These are phyloP conservation scores for Aspergillus sp. DNA, from an alignment of 2,329 filamentous ascomycete species.

Conservation along the genomic window DNA sequence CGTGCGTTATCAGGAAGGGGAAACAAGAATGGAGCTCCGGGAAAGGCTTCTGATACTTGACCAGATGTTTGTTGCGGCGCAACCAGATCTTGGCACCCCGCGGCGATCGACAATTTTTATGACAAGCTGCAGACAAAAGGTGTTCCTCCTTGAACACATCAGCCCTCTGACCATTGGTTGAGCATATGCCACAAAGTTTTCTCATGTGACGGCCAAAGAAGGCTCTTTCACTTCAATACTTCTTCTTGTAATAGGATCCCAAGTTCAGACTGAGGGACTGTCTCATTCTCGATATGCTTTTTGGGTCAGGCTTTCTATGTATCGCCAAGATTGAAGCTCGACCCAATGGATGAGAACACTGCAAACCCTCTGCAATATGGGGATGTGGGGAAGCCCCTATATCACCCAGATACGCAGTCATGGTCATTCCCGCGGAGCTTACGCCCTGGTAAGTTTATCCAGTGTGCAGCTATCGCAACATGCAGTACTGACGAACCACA, in stretches of 20 bases:
- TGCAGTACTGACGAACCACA: conserved; percentile 8
- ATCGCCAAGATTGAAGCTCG: conserved; percentile 40
- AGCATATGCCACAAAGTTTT: conserved; percentile 12
- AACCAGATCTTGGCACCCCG: conserved; percentile 22
- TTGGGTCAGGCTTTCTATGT: conserved; percentile 27
- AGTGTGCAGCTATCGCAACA: neutral
- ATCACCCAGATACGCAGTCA: conserved; percentile 50
- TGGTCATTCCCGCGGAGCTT: conserved; percentile 56
- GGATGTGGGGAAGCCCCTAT: conserved; percentile 58
- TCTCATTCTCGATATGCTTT: conserved; percentile 36
- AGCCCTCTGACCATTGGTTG: conserved; percentile 10
- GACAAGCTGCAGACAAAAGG: conserved; percentile 7
- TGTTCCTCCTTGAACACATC: neutral
- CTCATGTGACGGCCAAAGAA: neutral
- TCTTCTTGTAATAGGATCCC: neutral
- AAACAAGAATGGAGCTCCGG: neutral
- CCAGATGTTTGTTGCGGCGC: conserved; percentile 18
- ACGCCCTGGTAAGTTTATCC: conserved; percentile 29
- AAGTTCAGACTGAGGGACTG: conserved; percentile 6
- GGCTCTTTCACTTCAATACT: neutral
- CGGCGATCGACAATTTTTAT: conserved; percentile 13
- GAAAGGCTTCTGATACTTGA: neutral
- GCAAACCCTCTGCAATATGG: conserved; percentile 60
- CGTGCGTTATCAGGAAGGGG: neutral
- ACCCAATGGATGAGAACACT: conserved; percentile 62